Percentiles rank a stretch among this genome's conserved stretches.
Conservation (phyloP, 2,329 filamentous ascomycete genomes). For the Talaromyces sp. region DNA sequence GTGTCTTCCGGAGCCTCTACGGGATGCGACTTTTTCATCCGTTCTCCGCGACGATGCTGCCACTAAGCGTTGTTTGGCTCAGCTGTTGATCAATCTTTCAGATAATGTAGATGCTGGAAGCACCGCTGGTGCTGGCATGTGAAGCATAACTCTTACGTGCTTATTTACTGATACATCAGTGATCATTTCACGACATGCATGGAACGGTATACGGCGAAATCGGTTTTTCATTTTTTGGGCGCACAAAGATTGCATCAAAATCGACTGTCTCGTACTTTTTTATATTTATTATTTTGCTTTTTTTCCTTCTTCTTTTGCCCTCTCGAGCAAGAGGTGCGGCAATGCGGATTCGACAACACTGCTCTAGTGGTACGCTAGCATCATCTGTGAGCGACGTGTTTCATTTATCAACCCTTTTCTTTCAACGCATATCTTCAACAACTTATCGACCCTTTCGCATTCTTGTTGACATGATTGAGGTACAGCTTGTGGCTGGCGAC, state of each 20-base stretch:
- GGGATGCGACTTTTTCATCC: constrained; percentile 93
- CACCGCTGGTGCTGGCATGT: constrained; percentile 30
- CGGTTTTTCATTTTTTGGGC: constrained; percentile 28
- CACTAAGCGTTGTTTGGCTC: constrained; percentile 95
- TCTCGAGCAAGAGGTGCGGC: background rate
- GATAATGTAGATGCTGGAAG: constrained; percentile 67
- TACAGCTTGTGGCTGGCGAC: constrained; percentile 23
- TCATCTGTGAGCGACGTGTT: constrained; percentile 10
- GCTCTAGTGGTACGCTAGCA: background rate
- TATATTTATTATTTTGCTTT: background rate
- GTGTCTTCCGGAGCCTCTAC: constrained; percentile 95
- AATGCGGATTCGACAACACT: background rate
- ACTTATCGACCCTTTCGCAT: constrained; percentile 9
- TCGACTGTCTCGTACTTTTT: constrained; percentile 8
- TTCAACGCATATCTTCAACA: constrained; percentile 12
- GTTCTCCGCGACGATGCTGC: constrained; percentile 95
- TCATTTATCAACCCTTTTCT: constrained; percentile 13
- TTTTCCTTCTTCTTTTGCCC: constrained; percentile 1
- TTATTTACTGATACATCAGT: constrained; percentile 24
- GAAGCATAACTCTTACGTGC: constrained; percentile 29
- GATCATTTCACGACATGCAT: constrained; percentile 36
- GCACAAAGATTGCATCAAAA: constrained; percentile 12
- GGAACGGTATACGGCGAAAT: constrained; percentile 36
- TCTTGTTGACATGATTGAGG: constrained; percentile 16
- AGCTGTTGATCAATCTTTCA: constrained; percentile 91